Evolutionary conservation across 768 basidiomycete species (phyloP), one percentile per base, ranked within the genome.

Genomic region (Auricularia heimuer): DNA sequence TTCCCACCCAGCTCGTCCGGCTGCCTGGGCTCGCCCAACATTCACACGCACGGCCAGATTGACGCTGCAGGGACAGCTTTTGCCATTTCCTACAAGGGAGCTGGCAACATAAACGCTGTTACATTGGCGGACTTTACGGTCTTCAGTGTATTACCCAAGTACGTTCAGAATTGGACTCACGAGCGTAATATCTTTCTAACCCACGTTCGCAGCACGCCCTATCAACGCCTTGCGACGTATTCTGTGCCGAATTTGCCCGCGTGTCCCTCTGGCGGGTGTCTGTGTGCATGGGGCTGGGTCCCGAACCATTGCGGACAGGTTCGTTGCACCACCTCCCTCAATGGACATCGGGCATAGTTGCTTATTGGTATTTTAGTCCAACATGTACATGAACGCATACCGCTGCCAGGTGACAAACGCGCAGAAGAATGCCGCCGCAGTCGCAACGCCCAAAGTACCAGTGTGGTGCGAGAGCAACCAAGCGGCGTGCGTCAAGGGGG

Each of bases 241-340:
- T 24, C 29, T 12, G 64, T 64, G 7, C 64, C 64, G 2, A 56
- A 47, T 21, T n/a, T 66, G 54, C 63, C 66, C 35, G 37, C 29
- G 10, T 66, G 66, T 39, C 66, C 66, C 3, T 21, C 63, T 18
- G 66, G 58, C 4, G 66, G 66, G 16, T 66, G 66, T 51, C 11
- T 64, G 18, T 64, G 63, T 21, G 63, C 47, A 11, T 66, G 63
- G 63, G 64, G 64, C 0, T 64, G 64, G 64, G 35, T 64, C 3
- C 64, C 64, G 21, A 47, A 58, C 35, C 51, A 64, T n/a, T 64
- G 64, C 64, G 47, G 47, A 7, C 8, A 42, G 39, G 39, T 42
- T 12, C 12, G 39, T 42, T 1, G 7, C 39, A 14, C 29, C 29
- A 14, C 39, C 39, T 14, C 39, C 39, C 12, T 42, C 39, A 42